Percentiles rank a stretch among this genome's conserved stretches.
phyloP scores from a whole-genome alignment of 805 yeast species.

The Torulaspora quercuum region DNA sequence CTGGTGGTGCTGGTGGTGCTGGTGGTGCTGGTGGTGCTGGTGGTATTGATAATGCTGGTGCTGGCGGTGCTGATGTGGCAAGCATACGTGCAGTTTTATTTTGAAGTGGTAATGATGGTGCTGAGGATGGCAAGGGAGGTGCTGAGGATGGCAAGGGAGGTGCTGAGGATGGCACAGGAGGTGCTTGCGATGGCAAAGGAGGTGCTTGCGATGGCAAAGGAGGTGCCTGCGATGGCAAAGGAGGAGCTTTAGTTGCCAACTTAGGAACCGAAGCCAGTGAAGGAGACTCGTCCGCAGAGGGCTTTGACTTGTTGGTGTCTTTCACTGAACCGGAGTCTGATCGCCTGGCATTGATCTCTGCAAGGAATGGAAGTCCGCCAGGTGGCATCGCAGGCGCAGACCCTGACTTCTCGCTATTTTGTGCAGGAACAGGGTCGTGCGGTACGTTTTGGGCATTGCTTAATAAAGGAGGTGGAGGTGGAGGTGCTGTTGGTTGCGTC shows the following conservation, averaged over 20 bases:
- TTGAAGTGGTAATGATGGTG: slow-evolving; percentile 30
- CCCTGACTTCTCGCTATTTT: slow-evolving; percentile 11
- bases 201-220: slow-evolving; percentile 25
- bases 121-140: slow-evolving; percentile 11
- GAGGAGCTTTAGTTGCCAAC: slow-evolving; percentile 24
- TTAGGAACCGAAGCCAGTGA: slow-evolving; percentile 22
- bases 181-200: slow-evolving; percentile 12
- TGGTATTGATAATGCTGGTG: slow-evolving; percentile 23
- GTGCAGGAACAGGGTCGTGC: slow-evolving; percentile 15
- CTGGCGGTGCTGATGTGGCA: slow-evolving; percentile 12
- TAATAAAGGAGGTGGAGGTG: slow-evolving; percentile 12
- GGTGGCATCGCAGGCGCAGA: slow-evolving; percentile 20
- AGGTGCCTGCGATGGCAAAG: slow-evolving; percentile 26
- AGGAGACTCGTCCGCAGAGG: slow-evolving; percentile 18
- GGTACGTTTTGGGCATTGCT: neutral
- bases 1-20: slow-evolving; percentile 21
- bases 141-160: slow-evolving; percentile 17
- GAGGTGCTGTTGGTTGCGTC: slow-evolving; percentile 16
- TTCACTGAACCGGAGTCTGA: slow-evolving; percentile 45
- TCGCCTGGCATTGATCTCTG: slow-evolving; percentile 52
- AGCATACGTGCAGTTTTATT: slow-evolving; percentile 19
- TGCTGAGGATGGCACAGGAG: slow-evolving; percentile 24
- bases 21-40: slow-evolving; percentile 27
- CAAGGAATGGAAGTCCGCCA: slow-evolving; percentile 50
- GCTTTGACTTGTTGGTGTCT: slow-evolving; percentile 18